Evolutionary conservation across 2,329 filamentous ascomycete genomes (phyloP).

Genomic region (Trichothecium sympodiale): DNA sequence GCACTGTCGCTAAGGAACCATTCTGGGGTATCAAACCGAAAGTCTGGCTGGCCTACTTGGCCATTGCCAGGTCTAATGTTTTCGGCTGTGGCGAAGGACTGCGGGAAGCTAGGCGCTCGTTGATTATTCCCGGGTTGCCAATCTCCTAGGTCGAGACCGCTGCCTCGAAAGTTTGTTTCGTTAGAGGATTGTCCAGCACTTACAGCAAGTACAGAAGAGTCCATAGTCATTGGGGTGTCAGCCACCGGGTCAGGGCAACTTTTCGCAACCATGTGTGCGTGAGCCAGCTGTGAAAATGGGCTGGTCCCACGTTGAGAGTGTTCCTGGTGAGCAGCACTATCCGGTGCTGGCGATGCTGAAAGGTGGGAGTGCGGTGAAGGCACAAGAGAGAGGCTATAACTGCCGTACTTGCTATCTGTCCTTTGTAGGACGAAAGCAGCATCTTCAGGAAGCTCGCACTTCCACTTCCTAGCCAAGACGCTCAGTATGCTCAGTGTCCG

Average conservation of each 20-base stretch:
- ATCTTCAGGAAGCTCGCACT: conserved; percentile 75
- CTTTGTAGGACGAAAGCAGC: conserved; percentile 64
- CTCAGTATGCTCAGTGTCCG: conserved; percentile 78
- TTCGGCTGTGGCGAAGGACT: neutral
- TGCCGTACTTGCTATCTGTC: conserved; percentile 70
- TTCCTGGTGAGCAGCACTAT: neutral
- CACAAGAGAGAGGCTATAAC: conserved; percentile 51
- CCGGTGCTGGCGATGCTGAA: conserved; percentile 14
- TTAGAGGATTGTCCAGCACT: neutral
- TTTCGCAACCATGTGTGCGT: conserved; percentile 8
- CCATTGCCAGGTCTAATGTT: conserved; percentile 9
- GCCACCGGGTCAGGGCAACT: neutral
- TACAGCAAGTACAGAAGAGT: too few species aligned
- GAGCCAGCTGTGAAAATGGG: conserved; percentile 21
- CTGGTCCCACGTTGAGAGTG: conserved; percentile 19
- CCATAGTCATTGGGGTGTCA: conserved; percentile 3
- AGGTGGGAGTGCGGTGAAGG: conserved; percentile 37
- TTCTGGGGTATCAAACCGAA: conserved; percentile 35
- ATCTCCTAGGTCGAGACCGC: too few species aligned
- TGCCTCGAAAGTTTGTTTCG: too few species aligned
- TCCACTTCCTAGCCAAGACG: conserved; percentile 80
- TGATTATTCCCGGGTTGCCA: too few species aligned
- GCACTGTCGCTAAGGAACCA: conserved; percentile 48
- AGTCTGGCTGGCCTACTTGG: conserved; percentile 4
- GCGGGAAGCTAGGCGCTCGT: conserved; percentile 1